phyloP scores from a whole-genome alignment of 1,284 basidiomycete genomes.

The Dichomitus squalens region DNA sequence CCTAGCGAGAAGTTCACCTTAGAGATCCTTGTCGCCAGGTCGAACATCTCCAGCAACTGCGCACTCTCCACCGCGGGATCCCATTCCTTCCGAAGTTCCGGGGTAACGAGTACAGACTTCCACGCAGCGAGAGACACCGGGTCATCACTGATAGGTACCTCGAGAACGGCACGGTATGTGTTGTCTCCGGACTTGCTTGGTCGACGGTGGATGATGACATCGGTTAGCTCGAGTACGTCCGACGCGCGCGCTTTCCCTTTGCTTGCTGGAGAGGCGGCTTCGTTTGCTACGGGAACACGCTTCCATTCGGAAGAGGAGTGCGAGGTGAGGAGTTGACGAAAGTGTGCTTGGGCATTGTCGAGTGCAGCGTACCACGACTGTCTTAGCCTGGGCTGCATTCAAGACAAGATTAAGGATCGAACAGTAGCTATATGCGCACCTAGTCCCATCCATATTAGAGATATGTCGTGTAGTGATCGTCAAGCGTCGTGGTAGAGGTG shows the following conservation, averaged over 20 bases:
- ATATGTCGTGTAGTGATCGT: conserved; percentile 9
- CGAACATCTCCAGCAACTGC: conserved; percentile 84
- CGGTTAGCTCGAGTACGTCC: conserved; percentile 57
- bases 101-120: conserved; percentile 81
- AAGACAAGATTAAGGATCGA: background rate
- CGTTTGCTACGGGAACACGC: conserved; percentile 53
- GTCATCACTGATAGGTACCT: conserved; percentile 70
- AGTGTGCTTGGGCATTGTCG: conserved; percentile 68
- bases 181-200: conserved; percentile 66
- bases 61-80: conserved; percentile 91
- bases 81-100: conserved; percentile 88
- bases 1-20: conserved; percentile 92
- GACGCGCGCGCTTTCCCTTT: conserved; percentile 63
- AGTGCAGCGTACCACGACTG: conserved; percentile 76
- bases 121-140: conserved; percentile 75
- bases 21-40: conserved; percentile 81
- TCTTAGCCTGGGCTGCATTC: conserved; percentile 51
- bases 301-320: conserved; percentile 70
- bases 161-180: conserved; percentile 83
- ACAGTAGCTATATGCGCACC: conserved; percentile 28
- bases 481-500: conserved; percentile 7
- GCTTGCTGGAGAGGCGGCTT: conserved; percentile 42
- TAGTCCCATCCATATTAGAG: conserved; percentile 42
- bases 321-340: conserved; percentile 69
- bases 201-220: conserved; percentile 73